Conservation (phyloP, 1,284 basidiomycete genomes). For the Ganoderma lingzhi region DNA sequence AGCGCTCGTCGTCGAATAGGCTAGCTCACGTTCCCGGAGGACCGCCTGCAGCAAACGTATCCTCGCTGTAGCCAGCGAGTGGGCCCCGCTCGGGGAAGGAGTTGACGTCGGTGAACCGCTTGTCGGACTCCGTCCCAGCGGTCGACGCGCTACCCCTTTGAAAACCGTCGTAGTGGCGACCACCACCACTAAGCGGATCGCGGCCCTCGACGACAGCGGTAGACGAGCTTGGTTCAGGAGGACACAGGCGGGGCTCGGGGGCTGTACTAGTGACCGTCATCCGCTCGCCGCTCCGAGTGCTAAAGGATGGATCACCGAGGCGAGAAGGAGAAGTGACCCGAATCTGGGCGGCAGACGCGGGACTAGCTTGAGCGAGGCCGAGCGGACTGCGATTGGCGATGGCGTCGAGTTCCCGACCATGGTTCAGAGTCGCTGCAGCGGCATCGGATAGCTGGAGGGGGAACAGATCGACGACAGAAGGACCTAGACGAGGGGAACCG, state of each 20-base stretch:
- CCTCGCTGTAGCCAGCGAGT: slow-evolving; percentile 11
- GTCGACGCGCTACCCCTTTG: background rate
- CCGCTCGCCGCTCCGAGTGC: background rate
- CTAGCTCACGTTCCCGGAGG: background rate
- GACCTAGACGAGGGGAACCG: background rate
- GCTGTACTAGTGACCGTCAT: background rate
- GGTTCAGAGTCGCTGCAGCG: slow-evolving; percentile 8
- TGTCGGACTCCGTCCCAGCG: background rate
- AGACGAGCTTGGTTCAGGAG: background rate
- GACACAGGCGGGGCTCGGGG: background rate
- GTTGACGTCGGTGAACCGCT: slow-evolving; percentile 27
- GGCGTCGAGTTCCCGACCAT: background rate
- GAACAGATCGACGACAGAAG: slow-evolving; percentile 15
- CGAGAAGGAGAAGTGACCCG: slow-evolving; percentile 18
- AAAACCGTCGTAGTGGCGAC: background rate
- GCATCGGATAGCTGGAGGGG: slow-evolving; percentile 22
- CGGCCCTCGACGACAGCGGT: background rate
- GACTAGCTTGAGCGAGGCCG: background rate
- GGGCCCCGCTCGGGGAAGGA: slow-evolving; percentile 24
- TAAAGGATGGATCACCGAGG: background rate
- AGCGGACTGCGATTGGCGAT: slow-evolving; percentile 12
- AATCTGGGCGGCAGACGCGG: slow-evolving; percentile 15
- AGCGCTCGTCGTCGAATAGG: background rate
- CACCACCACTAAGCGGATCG: background rate
- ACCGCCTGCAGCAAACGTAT: background rate